phyloP scores from a whole-genome alignment of 257 asterid genomes.

The Coffea eugenioides region DNA sequence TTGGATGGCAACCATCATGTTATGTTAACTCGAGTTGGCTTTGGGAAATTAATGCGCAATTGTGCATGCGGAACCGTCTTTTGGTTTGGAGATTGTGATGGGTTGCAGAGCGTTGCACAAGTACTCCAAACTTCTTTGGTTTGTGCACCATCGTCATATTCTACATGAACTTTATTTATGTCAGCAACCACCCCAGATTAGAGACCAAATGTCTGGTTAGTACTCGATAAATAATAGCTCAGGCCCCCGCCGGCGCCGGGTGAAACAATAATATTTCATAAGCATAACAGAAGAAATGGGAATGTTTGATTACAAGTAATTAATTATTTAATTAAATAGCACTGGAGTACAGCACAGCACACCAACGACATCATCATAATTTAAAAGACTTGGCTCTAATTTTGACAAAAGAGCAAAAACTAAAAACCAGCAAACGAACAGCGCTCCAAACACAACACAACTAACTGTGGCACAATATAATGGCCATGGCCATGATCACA shows the following conservation, averaged over 20 bases:
- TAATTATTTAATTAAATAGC: neutral
- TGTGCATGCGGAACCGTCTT: too few relatives aligned
- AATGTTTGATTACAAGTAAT: neutral
- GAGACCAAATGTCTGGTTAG: neutral
- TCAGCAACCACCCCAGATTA: too few relatives aligned
- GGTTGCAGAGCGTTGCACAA: too few relatives aligned
- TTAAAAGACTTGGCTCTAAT: neutral
- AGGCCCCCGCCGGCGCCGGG: neutral
- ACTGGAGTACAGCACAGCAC: neutral
- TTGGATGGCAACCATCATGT: too few relatives aligned
- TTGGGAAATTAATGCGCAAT: too few relatives aligned
- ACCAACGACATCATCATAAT: neutral
- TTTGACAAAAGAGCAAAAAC: neutral
- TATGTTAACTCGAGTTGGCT: too few relatives aligned
- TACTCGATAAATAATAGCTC: neutral
- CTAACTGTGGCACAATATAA: too few relatives aligned
- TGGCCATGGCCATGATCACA: neutral
- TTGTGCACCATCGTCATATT: too few relatives aligned
- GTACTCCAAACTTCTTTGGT: too few relatives aligned
- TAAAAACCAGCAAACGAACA: neutral
- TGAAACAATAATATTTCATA: neutral
- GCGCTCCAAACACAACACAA: neutral
- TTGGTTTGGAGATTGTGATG: too few relatives aligned
- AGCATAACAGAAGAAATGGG: neutral
- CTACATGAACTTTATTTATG: too few relatives aligned